These are phyloP conservation scores for Ceratocystis colombiana DNA, from an alignment of 2,329 filamentous ascomycete species.

Conservation along the genomic window DNA sequence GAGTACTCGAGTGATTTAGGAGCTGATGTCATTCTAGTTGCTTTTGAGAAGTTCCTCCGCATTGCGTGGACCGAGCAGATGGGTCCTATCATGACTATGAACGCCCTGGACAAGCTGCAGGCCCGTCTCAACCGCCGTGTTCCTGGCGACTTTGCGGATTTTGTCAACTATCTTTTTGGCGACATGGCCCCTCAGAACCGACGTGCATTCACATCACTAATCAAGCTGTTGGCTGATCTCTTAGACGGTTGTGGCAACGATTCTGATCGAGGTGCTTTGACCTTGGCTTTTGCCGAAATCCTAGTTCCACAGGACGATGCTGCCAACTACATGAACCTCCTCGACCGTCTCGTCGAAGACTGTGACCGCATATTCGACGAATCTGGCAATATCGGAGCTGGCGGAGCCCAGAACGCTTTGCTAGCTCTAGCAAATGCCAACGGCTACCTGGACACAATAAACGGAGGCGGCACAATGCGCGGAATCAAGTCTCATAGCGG, in stretches of 20 bases:
- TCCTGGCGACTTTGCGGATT: slow-evolving; percentile 62
- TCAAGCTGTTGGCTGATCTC: slow-evolving; percentile 77
- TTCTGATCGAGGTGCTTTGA: slow-evolving; percentile 77
- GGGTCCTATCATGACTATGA: slow-evolving; percentile 67
- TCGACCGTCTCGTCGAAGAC: slow-evolving; percentile 83
- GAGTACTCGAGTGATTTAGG: slow-evolving; percentile 64
- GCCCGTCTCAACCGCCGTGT: slow-evolving; percentile 54
- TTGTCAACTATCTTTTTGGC: slow-evolving; percentile 52
- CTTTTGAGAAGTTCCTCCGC: slow-evolving; percentile 86
- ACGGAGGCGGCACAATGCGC: slow-evolving; percentile 35
- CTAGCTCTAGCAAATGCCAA: slow-evolving; percentile 32
- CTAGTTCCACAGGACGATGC: slow-evolving; percentile 54
- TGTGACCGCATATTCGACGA: slow-evolving; percentile 81
- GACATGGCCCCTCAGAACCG: slow-evolving; percentile 61
- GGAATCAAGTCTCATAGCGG: slow-evolving; percentile 56
- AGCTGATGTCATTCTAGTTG: slow-evolving; percentile 76
- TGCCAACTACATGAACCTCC: slow-evolving; percentile 73
- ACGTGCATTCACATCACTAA: slow-evolving; percentile 70
- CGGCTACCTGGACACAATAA: slow-evolving; percentile 47
- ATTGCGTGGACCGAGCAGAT: slow-evolving; percentile 84
- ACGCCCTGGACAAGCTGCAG: slow-evolving; percentile 65
- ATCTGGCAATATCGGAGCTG: slow-evolving; percentile 25
- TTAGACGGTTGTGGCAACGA: slow-evolving; percentile 86
- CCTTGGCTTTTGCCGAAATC: slow-evolving; percentile 78
- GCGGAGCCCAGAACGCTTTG: slow-evolving; percentile 25